Percentiles rank a stretch among this genome's conserved stretches.
Conservation (phyloP, 768 basidiomycete species). For the Calocybe gangraenosa region DNA sequence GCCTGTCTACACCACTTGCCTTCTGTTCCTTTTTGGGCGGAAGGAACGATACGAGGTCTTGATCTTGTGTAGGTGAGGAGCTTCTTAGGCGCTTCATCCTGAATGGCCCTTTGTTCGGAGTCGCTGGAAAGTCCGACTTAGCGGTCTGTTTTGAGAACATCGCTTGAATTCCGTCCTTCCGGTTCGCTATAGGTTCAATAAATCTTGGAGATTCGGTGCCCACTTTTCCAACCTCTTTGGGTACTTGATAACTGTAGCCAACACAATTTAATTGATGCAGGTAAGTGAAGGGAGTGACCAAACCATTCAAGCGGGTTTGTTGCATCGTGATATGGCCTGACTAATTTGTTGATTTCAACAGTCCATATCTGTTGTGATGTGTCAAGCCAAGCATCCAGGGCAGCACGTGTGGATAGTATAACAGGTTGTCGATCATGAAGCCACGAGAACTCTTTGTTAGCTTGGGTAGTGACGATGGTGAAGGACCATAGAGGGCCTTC, state of each 20-base stretch:
- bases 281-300: not conserved
- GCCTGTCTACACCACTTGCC: not conserved
- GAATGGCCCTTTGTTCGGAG: not conserved
- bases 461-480: slow-evolving; percentile 83
- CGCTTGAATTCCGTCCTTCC: slow-evolving; percentile 84
- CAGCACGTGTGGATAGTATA: slow-evolving; percentile 60
- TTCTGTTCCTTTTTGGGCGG: slow-evolving; percentile 3
- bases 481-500: slow-evolving; percentile 70
- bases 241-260: slow-evolving; percentile 74
- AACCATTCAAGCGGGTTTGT: slow-evolving; percentile 64
- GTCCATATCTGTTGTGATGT: slow-evolving; percentile 66
- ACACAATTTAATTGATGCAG: not conserved
- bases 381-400: slow-evolving; percentile 77
- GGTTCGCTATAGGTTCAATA: slow-evolving; percentile 70
- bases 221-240: slow-evolving; percentile 88
- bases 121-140: not conserved
- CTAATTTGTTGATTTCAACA: slow-evolving; percentile 49
- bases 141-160: slow-evolving; percentile 68
- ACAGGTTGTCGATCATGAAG: slow-evolving; percentile 91
- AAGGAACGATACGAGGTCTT: not conserved
- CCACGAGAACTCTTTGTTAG: slow-evolving; percentile 70
- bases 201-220: slow-evolving; percentile 79
- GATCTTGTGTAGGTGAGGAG: not conserved
- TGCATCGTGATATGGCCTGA: slow-evolving; percentile 55
- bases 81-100: slow-evolving; percentile 7